Evolutionary conservation across 805 yeast genomes (phyloP).

Genomic region (Hanseniaspora singularis): DNA sequence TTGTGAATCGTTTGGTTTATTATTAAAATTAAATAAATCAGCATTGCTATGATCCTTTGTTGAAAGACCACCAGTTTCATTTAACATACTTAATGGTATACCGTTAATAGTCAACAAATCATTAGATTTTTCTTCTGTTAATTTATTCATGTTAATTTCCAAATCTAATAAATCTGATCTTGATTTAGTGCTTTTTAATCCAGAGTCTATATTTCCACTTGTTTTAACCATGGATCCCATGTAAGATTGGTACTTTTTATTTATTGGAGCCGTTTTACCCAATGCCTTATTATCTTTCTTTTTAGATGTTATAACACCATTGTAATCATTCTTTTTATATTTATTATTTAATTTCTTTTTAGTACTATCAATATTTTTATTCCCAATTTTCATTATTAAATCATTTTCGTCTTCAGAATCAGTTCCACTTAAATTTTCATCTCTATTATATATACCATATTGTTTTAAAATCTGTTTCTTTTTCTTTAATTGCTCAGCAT

Average conservation of each 20-base stretch:
- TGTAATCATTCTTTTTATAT: too few relatives aligned
- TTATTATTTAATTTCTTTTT: too few relatives aligned
- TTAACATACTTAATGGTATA: slow-evolving; percentile 58
- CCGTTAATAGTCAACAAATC: slow-evolving; percentile 48
- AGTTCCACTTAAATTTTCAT: neutral
- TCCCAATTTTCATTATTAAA: neutral
- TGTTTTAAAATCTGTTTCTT: slow-evolving; percentile 10
- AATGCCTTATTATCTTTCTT: too few relatives aligned
- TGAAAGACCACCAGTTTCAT: slow-evolving; percentile 58
- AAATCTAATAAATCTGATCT: slow-evolving; percentile 45
- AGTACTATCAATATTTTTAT: too few relatives aligned
- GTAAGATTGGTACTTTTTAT: too few relatives aligned
- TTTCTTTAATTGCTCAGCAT: neutral
- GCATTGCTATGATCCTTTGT: slow-evolving; percentile 2
- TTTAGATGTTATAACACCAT: too few relatives aligned
- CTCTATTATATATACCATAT: slow-evolving; percentile 4
- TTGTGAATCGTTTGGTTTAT: neutral
- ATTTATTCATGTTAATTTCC: slow-evolving; percentile 39
- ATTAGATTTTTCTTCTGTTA: neutral
- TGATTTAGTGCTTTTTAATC: too few relatives aligned
- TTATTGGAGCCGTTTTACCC: too few relatives aligned
- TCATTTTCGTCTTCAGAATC: neutral
- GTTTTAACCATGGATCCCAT: neutral
- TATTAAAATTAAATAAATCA: slow-evolving; percentile 4
- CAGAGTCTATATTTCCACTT: neutral